Base-by-base conservation (phyloP, 108 stramenopile genomes). In the Conticribra weissflogii region DNA sequence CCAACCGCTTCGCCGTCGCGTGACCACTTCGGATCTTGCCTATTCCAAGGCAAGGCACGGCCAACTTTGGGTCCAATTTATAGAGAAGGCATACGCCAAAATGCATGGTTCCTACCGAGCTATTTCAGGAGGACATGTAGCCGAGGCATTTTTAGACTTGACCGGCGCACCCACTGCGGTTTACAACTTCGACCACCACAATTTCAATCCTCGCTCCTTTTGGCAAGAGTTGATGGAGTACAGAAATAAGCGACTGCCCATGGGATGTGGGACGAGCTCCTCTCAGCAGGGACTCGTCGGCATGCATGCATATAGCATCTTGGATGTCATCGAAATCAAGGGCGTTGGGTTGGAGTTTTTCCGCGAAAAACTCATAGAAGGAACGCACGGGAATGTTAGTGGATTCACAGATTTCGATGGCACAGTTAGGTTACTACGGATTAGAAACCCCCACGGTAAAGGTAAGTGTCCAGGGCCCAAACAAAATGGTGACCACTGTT, bases 21-120 rank as follows among this genome's bases (percentile, higher is more conserved):
- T 74, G 9, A 34, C 46, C 0, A 70, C 87, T 29, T 59, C 74
- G 3, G 86, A 86, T 49, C 58, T 89, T 22, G 89, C 89, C 29
- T 90, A 90, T 54, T 87, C 89, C 9, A 87, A 86, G 48, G 83
- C 81, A 15, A 71, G 68, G 49, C 28, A 68, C 55, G 81, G 85
- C 59, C 93, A 98, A 81, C 83, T 98, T 3, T 99, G 98, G 98
- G 93, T 95, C 24, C 86, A 91, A 22, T 78, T 99, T 58, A 59
- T 99, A 32, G 98, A 99, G 85, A 99, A 99, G 71, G 98, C 98
- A 3, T 98, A 96, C 63, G 90, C 97, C 14, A 99, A 99, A 60
- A 83, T 81, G 51, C 92, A 96, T 63, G 95, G 92, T 1, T 92
- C 83, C 24, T 96, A 92, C 78, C 53, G 71, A 41, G 70, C 85